Base-by-base conservation (phyloP, 1,139 yeast genomes). In the Blastobotrys serpentis region DNA sequence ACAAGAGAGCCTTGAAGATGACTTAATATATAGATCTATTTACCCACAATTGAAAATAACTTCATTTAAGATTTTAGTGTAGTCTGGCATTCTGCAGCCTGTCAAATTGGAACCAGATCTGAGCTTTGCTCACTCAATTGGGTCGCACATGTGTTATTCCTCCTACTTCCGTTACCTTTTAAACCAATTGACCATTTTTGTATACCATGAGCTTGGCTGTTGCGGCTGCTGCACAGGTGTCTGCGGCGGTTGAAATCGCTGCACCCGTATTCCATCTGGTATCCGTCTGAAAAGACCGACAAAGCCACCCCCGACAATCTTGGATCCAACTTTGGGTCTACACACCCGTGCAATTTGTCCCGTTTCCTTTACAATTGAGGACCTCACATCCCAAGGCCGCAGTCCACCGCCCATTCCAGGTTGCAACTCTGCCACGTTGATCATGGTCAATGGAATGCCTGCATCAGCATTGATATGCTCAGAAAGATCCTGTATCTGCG, bases 281-380 rank as follows among this genome's bases (percentile, higher is more conserved):
- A 50, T 47, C 14, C 48, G 29, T 25, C 47, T 36, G 14, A 70
- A 67, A 14, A 69, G 56, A 2, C 68, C 73, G 37, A 74, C 69
- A 56, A 75, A 75, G 5, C 79, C 79, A 34, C 79, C 79, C 6
- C 76, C 78, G 23, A 70, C 71, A 1, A 72, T 65, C 50, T 66
- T 64, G 1, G 65, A 55, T 1, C 77, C 78, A 19, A 74, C 78
- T 52, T 69, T 70, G 2, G 79, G 79, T 49, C 79, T 62, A 47
- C 77, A 74, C 5, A 74, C 75, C 43, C 68, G 59, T 1, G 70
- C 77, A 2, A 60, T 56, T 34, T 68, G 68, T 3, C 71, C 73
- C 1, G 73, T 67, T 4, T 69, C 66, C 56, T 71, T 66, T 10
- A 73, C 66, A 1, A 57, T 50, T 0, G 75, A 59, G 40, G 62